Percentiles rank a stretch among this genome's conserved stretches.
Conservation (phyloP, 1,284 basidiomycete species). For the Naganishia sp. region DNA sequence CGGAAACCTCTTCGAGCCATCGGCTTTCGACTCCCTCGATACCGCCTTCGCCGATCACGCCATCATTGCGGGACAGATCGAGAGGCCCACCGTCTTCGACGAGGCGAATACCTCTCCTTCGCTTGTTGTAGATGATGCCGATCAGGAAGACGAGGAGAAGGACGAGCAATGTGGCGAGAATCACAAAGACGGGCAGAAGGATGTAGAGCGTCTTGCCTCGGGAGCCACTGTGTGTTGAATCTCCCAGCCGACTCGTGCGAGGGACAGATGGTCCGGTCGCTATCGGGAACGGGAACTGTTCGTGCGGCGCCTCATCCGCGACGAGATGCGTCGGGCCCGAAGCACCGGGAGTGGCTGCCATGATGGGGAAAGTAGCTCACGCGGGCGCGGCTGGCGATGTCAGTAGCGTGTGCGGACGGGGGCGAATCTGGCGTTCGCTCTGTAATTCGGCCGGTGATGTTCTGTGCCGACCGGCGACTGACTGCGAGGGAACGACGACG, state of each 20-base stretch:
- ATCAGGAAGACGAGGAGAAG: slow-evolving; percentile 85
- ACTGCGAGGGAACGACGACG: neutral
- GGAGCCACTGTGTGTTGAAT: neutral
- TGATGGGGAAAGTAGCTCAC: no score
- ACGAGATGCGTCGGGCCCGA: neutral
- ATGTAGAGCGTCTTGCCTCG: slow-evolving; percentile 60
- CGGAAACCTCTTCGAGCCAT: slow-evolving; percentile 84
- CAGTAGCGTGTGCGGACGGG: no score
- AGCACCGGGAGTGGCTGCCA: no score
- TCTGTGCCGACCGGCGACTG: no score
- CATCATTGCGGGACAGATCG: slow-evolving; percentile 87
- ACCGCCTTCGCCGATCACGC: slow-evolving; percentile 85
- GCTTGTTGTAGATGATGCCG: slow-evolving; percentile 78
- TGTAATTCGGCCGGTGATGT: no score
- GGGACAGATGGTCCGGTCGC: slow-evolving; percentile 3
- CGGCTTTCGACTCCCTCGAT: slow-evolving; percentile 86
- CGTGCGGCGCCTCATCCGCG: slow-evolving; percentile 2
- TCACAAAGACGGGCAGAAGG: slow-evolving; percentile 84
- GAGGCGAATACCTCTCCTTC: slow-evolving; percentile 76
- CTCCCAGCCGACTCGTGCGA: slow-evolving; percentile 3
- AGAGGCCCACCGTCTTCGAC: slow-evolving; percentile 87
- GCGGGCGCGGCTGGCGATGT: no score
- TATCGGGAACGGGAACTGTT: slow-evolving; percentile 23
- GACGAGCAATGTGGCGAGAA: slow-evolving; percentile 88
- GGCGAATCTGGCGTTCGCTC: no score